phyloP scores from a whole-genome alignment of 176 grass and related monocot species.

The Oryza meyeriana region DNA sequence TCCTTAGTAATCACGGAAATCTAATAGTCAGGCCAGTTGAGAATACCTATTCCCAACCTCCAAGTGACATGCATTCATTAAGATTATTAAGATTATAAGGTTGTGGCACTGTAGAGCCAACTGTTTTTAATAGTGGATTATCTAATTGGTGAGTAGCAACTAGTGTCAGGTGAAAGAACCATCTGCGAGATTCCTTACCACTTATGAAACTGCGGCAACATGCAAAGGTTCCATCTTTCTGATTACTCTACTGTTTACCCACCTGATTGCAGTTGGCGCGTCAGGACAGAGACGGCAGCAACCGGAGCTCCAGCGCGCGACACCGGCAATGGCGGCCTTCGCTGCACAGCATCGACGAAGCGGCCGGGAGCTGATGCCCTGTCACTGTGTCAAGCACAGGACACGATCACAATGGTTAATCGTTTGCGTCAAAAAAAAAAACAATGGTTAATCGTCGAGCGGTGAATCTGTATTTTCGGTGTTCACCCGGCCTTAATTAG shows the following conservation, averaged over 20 bases:
- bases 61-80: background rate
- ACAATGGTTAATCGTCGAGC: constrained; percentile 2
- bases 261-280: constrained; percentile 58
- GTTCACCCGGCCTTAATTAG: constrained; percentile 23
- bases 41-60: background rate
- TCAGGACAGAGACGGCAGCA: constrained; percentile 37
- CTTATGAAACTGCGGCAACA: constrained; percentile 12
- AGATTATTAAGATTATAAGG: background rate
- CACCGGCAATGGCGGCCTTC: constrained; percentile 79
- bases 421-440: no score
- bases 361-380: constrained; percentile 39
- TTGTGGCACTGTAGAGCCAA: constrained; percentile 11
- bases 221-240: constrained; percentile 41
- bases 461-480: constrained; percentile 48
- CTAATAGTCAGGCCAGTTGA: background rate
- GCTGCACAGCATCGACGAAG: constrained; percentile 77
- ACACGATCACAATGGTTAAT: background rate
- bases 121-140: constrained; percentile 12
- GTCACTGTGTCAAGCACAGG: background rate
- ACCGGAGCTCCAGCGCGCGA: constrained; percentile 43
- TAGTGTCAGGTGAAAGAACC: constrained; percentile 33
- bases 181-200: background rate
- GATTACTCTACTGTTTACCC: constrained; percentile 27
- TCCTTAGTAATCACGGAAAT: background rate
- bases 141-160: constrained; percentile 25